Evolutionary conservation across 164 flowering plant species (phyloP).

Genomic region (Magnolia changhungtana): DNA sequence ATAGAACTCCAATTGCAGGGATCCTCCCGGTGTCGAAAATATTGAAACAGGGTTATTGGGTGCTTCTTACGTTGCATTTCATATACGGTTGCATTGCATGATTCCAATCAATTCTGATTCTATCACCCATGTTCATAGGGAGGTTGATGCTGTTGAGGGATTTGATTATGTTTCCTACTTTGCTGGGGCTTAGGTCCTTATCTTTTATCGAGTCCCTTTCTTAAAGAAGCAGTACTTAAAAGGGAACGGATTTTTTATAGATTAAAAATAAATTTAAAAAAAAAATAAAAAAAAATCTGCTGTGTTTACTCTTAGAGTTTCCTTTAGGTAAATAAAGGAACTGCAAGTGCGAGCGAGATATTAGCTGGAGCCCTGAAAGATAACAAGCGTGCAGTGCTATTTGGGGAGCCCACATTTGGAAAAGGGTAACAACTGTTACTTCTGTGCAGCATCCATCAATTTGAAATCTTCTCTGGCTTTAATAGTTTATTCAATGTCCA

Average conservation of each 20-base stretch:
- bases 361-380: conserved; percentile 96
- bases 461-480: conserved; percentile 1
- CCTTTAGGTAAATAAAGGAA: conserved; percentile 90
- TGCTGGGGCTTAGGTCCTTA: too few species aligned
- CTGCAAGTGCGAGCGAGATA: conserved; percentile 99
- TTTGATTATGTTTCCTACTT: too few species aligned
- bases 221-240: not conserved
- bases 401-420: conserved; percentile 94
- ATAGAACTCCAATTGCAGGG: too few species aligned
- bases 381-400: conserved; percentile 86
- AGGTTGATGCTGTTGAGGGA: too few species aligned
- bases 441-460: not conserved
- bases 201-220: too few species aligned
- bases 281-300: not conserved
- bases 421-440: conserved; percentile 63
- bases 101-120: too few species aligned
- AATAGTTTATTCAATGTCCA: not conserved
- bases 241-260: not conserved
- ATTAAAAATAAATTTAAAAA: too few species aligned
- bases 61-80: too few species aligned
- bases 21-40: too few species aligned
- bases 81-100: too few species aligned
- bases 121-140: too few species aligned
- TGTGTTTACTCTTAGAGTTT: conserved; percentile 4
- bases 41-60: too few species aligned